Conservation (phyloP, 176 grass and related monocot genomes). For the Saccharum officinarum region DNA sequence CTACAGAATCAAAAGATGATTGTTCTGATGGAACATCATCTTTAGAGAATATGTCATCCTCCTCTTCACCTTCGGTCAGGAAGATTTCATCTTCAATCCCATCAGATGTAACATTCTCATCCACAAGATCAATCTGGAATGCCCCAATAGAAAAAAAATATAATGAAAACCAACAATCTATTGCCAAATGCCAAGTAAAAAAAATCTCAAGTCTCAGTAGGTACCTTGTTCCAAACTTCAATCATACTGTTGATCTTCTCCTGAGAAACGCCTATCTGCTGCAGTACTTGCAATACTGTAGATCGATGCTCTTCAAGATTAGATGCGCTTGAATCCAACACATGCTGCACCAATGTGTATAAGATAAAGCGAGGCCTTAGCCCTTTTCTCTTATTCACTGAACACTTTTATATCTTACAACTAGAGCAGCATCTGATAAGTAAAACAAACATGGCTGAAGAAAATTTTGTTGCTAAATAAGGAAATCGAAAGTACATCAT, state of each 20-base stretch:
- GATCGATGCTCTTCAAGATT: conserved; percentile 75
- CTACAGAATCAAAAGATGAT: conserved; percentile 48
- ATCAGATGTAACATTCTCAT: conserved; percentile 41
- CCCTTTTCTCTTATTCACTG: not conserved
- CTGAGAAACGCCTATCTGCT: conserved; percentile 83
- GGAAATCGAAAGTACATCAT: conserved; percentile 16
- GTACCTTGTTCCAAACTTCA: conserved; percentile 99
- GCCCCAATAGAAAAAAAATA: not conserved
- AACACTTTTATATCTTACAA: conserved; percentile 25
- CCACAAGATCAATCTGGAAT: conserved; percentile 80
- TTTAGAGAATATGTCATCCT: conserved; percentile 50
- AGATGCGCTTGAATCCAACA: conserved; percentile 82
- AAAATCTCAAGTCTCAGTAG: conserved; percentile 14
- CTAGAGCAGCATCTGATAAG: conserved; percentile 4
- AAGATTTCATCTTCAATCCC: conserved; percentile 40
- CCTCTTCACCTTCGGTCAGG: conserved; percentile 48
- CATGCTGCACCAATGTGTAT: conserved; percentile 69
- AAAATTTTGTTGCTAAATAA: not conserved
- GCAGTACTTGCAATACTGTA: conserved; percentile 83
- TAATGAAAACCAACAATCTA: conserved; percentile 20
- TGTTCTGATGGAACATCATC: conserved; percentile 46
- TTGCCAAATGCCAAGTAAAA: conserved; percentile 23
- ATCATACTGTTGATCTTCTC: conserved; percentile 92
- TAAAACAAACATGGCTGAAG: conserved; percentile 19
- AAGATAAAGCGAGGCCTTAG: conserved; percentile 15